Conservation (phyloP, 139 green algal genomes). For the Zygnema cylindricum region DNA sequence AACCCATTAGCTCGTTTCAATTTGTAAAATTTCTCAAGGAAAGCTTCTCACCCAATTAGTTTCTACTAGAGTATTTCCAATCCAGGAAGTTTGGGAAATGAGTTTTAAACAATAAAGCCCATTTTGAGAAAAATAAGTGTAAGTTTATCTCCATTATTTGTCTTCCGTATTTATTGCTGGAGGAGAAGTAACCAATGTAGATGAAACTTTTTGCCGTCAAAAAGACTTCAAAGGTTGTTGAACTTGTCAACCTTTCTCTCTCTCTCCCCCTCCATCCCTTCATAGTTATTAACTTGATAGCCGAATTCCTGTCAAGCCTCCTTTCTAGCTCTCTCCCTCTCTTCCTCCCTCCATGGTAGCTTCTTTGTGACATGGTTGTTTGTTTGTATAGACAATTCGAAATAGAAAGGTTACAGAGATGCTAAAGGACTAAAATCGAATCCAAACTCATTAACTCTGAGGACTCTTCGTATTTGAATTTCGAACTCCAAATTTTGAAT, state of each 20-base stretch:
- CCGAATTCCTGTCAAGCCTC: too few relatives aligned
- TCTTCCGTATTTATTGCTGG: too few relatives aligned
- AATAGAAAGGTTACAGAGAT: too few relatives aligned
- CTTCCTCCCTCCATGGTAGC: background rate
- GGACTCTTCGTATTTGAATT: too few relatives aligned
- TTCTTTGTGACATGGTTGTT: too few relatives aligned
- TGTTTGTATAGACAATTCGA: too few relatives aligned
- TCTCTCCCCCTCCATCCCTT: background rate
- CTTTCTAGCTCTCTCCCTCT: background rate
- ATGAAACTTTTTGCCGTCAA: background rate
- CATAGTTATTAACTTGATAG: background rate
- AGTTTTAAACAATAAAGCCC: background rate
- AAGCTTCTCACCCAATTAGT: background rate
- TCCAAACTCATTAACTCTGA: too few relatives aligned
- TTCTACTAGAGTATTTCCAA: background rate
- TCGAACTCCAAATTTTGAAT: too few relatives aligned
- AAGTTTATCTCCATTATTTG: too few relatives aligned
- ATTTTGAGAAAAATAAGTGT: background rate
- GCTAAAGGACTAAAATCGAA: too few relatives aligned
- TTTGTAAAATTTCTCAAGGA: background rate
- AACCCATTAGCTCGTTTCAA: background rate
- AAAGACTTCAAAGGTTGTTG: background rate
- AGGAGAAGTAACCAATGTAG: background rate
- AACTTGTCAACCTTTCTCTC: background rate
- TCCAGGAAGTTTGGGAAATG: background rate